Percentiles rank a stretch among this genome's conserved stretches.
These are phyloP conservation scores for Fraxinus latifolia DNA, from an alignment of 305 asterid genomes.

Conservation along the genomic window DNA sequence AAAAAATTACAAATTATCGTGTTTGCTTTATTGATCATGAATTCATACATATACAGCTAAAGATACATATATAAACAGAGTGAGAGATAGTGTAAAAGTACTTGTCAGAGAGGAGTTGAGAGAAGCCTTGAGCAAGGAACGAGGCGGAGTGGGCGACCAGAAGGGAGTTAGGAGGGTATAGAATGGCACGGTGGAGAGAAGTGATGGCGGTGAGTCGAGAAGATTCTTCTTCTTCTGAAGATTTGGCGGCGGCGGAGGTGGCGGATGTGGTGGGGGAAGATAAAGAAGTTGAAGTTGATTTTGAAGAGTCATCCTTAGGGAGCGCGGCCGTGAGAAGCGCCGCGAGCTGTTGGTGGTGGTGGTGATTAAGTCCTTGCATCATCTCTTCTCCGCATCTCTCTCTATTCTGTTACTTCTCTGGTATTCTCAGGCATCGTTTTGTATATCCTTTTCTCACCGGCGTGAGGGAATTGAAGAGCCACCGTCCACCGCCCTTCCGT, in stretches of 20 bases:
- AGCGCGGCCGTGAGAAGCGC: conserved; percentile 94
- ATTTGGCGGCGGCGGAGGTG: conserved; percentile 26
- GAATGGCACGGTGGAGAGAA: conserved; percentile 82
- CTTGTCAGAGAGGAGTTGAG: conserved; percentile 81
- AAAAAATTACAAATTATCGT: conserved; percentile 5
- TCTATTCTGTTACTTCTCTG: conserved; percentile 18
- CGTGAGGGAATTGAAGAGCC: background rate
- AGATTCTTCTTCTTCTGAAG: conserved; percentile 69
- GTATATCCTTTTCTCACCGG: background rate
- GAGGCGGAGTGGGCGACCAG: conserved; percentile 89
- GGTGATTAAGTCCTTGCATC: conserved; percentile 91
- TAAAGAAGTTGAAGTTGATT: conserved; percentile 36
- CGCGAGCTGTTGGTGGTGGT: conserved; percentile 93
- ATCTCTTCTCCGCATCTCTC: conserved; percentile 51
- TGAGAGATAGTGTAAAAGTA: conserved; percentile 29
- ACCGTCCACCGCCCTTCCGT: conserved; percentile 9
- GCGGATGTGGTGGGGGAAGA: conserved; percentile 31
- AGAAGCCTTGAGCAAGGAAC: conserved; percentile 79
- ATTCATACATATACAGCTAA: conserved; percentile 7
- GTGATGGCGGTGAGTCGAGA: conserved; percentile 75
- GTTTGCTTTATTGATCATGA: conserved; percentile 7
- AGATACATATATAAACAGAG: conserved; percentile 8
- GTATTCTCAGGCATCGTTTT: conserved; percentile 3
- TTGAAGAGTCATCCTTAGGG: conserved; percentile 60
- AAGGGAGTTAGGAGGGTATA: conserved; percentile 79